A percentile compares a stretch with the other conserved stretches of the same genome.
Conservation (phyloP, 305 asterid species). For the Fraxinus floribunda region DNA sequence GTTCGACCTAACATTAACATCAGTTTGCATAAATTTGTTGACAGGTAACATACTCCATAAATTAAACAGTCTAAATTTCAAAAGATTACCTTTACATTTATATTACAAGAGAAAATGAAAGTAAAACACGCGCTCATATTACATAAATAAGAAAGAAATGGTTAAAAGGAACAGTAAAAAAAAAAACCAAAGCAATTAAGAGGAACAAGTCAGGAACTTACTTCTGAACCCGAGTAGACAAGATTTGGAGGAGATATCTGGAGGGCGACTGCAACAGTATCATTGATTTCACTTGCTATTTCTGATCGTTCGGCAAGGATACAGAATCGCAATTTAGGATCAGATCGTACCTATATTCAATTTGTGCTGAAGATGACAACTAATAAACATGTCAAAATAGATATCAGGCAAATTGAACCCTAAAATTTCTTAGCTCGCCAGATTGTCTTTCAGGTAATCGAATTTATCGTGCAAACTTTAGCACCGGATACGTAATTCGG, state of each 20-base stretch:
- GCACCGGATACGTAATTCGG: neutral
- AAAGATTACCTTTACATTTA: neutral
- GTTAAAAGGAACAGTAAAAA: no score
- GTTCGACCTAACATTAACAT: neutral
- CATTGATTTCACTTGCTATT: slow-evolving; percentile 46
- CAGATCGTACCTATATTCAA: slow-evolving; percentile 27
- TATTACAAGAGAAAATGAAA: neutral
- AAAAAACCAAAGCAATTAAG: neutral
- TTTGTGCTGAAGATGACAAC: slow-evolving; percentile 26
- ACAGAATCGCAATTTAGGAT: slow-evolving; percentile 18
- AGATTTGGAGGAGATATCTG: slow-evolving; percentile 86
- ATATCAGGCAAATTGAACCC: neutral
- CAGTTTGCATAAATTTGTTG: neutral
- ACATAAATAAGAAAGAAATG: neutral
- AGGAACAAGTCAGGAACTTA: slow-evolving; percentile 28
- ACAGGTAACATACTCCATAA: slow-evolving; percentile 4
- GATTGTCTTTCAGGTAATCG: neutral
- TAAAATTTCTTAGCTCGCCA: neutral
- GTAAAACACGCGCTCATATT: neutral
- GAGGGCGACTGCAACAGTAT: slow-evolving; percentile 82
- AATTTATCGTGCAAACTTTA: neutral
- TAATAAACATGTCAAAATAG: neutral
- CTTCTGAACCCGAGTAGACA: slow-evolving; percentile 75
- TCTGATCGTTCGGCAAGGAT: slow-evolving; percentile 17
- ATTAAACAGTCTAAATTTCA: neutral